Evolutionary conservation across 495 filamentous ascomycete species (phyloP), one percentile per base, ranked within the genome.

Genomic region (Tuber umbilicatum): DNA sequence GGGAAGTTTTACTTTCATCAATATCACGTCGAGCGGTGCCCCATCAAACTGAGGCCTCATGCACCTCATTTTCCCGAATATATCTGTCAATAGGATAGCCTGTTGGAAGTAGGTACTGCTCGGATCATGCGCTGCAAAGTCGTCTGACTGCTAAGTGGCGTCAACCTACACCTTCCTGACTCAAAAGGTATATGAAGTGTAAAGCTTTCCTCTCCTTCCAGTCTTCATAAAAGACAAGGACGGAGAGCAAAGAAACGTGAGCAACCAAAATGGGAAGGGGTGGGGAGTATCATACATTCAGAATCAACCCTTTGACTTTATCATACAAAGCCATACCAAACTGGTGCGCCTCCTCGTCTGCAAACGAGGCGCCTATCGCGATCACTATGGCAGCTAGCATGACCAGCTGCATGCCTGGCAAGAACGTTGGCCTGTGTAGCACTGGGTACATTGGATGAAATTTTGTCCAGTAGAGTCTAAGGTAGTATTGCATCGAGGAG

Each of bases 401-500:
- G 64, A 84, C 80, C 69, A 80, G 79, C 75, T 86, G 85, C 83
- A 87, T 84, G 19, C 83, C 83, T 73, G 83, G 84, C 64, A 87
- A 73, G 74, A 87, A 87, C 23, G 85, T 85, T 19, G 86, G 85
- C 21, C 86, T 85, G 73, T 87, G 86, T 16, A 87, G 79, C 72
- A 87, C 85, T 19, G 86, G 86, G 77, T 86, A 87, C 50, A 87
- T 75, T 68, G 85, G 84, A 82, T 87, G 86, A 73, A 82, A 82
- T 43, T 80, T 82, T n/a, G 79, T 82, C 81, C 81, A 82, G 68
- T 82, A 82, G 47, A 76, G 74, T 42, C 73, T 71, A 38, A 82
- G 80, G 73, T 82, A 82, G 67, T 76, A 74, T 71, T 82, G 81
- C 78, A 82, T 82, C 23, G 80, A 81, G 64, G 78, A 60, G 42